phyloP scores from a whole-genome alignment of 805 yeast genomes.

The Ogataea trehalophila region DNA sequence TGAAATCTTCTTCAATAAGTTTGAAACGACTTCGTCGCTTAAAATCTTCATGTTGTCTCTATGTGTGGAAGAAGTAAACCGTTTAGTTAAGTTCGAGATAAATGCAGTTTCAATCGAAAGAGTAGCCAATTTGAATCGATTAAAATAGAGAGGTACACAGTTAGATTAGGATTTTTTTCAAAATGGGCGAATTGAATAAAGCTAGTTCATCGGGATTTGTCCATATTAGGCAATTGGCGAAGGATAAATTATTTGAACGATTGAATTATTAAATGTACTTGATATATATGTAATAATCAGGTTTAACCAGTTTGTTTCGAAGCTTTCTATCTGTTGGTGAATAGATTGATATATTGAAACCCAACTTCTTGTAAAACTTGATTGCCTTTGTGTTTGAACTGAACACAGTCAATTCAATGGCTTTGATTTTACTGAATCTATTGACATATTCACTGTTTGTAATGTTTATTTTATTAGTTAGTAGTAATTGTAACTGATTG shows the following conservation, averaged over 20 bases:
- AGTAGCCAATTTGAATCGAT: conserved; percentile 11
- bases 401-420: conserved; percentile 47
- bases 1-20: conserved; percentile 27
- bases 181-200: not conserved
- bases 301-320: conserved; percentile 36
- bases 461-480: conserved; percentile 12
- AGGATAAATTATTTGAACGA: too few relatives aligned
- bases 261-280: too few relatives aligned
- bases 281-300: conserved; percentile 36
- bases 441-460: not conserved
- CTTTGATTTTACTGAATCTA: conserved; percentile 15
- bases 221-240: too few relatives aligned
- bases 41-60: conserved; percentile 30
- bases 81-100: not conserved
- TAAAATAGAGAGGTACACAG: too few relatives aligned
- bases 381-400: conserved; percentile 38
- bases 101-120: not conserved
- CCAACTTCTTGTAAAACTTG: conserved; percentile 38
- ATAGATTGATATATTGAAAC: conserved; percentile 34
- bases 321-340: conserved; percentile 42
- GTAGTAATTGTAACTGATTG: conserved; percentile 30
- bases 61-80: not conserved
- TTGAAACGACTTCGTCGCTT: conserved; percentile 27
- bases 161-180: too few relatives aligned
- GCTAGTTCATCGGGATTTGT: too few relatives aligned